Base-by-base conservation (phyloP, 2,329 filamentous ascomycete species). In the Beauveria australis region DNA sequence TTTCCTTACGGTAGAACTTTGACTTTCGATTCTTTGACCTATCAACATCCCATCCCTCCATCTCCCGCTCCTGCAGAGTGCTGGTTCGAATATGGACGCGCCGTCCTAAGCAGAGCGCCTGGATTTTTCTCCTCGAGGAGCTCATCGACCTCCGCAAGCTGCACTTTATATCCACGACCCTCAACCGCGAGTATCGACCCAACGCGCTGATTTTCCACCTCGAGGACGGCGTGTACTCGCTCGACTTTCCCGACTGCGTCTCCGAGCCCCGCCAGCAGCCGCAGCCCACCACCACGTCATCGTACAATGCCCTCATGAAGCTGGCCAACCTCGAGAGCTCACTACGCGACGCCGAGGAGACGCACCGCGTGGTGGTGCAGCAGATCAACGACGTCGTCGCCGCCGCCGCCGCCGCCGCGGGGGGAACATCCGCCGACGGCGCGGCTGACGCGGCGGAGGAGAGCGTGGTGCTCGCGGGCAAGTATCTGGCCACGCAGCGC, bases 201-300 rank as follows among this genome's bases (percentile, higher is more conserved):
- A 97, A 97, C 68, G 91, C 89, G 62, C 79, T 97, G 26, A 75
- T 97, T 0, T 91, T 96, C 67, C 89, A 96, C 71, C 87, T 97
- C 62, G 79, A 85, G 7, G 92, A 97, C 70, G 92, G 92, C 30
- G 81, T 96, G 53, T 96, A 97, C 75, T 90, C 89, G 16, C 84
- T 89, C 69, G 88, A 92, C 66, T 78, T 92, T 22, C 82, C 85
- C 0, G 74, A 71, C 52, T 75, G 74, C 61, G 71, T 74, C 18
- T 70, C 76, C n/a, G 75, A 79, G 3, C 81, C 24, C 40, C 53
- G 24, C 22, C 53, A 82, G 64, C 76, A 82, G 26, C 79, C 80
- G 6, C 73, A 79, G 1, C 66, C 77, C 2, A 71, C 82, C 0
- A 76, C 82, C 0, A 92, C 89, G 0, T 92, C 91, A 0, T 92